Evolutionary conservation across 2,329 filamentous ascomycete genomes (phyloP).

Genomic region (Fulvia fulva): DNA sequence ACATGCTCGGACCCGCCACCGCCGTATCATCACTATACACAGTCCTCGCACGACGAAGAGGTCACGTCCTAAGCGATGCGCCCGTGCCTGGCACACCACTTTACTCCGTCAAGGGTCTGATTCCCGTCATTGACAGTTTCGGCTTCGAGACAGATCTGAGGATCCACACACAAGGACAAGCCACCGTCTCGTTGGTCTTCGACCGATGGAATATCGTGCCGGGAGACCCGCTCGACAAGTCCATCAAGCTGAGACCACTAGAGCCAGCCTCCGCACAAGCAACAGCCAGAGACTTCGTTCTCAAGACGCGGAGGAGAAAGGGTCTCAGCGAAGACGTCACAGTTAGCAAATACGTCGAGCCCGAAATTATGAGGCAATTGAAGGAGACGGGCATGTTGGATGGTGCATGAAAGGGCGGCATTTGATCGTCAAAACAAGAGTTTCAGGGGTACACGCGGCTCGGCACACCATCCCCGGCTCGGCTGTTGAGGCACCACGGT

Average conservation of each 20-base stretch:
- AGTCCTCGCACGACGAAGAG: slow-evolving; percentile 78
- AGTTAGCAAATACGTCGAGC: slow-evolving; percentile 93
- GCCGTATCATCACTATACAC: slow-evolving; percentile 88
- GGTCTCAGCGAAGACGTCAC: slow-evolving; percentile 92
- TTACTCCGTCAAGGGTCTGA: slow-evolving; percentile 83
- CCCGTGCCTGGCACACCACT: slow-evolving; percentile 91
- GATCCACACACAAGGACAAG: slow-evolving; percentile 91
- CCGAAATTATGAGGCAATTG: slow-evolving; percentile 82
- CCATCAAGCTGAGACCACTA: slow-evolving; percentile 74
- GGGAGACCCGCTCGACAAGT: slow-evolving; percentile 87
- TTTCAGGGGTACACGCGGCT: neutral
- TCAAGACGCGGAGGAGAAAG: slow-evolving; percentile 92
- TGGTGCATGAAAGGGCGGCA: slow-evolving; percentile 11
- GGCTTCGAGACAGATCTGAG: slow-evolving; percentile 96
- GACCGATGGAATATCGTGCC: slow-evolving; percentile 95
- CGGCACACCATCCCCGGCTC: neutral
- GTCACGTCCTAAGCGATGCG: slow-evolving; percentile 90
- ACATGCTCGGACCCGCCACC: slow-evolving; percentile 88
- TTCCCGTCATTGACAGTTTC: slow-evolving; percentile 95
- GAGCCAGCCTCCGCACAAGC: slow-evolving; percentile 86
- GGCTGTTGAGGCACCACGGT: neutral
- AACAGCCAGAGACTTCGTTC: slow-evolving; percentile 89
- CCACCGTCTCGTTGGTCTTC: slow-evolving; percentile 86
- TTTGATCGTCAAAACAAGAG: neutral
- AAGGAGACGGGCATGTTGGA: slow-evolving; percentile 79